Percentiles rank a stretch among this genome's conserved stretches.
Conservation (phyloP, 2,329 filamentous ascomycete genomes). For the Nemania abortiva region DNA sequence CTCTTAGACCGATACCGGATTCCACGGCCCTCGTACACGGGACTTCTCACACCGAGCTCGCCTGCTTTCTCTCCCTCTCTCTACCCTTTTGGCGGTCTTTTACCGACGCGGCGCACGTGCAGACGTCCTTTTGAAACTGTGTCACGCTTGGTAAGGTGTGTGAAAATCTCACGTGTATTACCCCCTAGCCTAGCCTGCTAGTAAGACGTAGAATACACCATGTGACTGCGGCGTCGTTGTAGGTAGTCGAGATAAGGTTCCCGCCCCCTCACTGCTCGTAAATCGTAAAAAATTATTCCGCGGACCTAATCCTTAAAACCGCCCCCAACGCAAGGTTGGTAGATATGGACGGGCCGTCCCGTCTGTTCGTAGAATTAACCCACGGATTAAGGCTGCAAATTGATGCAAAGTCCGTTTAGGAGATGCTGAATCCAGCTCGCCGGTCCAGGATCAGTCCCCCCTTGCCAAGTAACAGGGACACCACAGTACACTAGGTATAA, state of each 20-base stretch:
- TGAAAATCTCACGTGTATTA: not conserved
- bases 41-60: not conserved
- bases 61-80: not conserved
- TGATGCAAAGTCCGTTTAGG: not conserved
- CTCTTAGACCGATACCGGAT: not conserved
- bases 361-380: slow-evolving; percentile 18
- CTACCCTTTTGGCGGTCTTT: not conserved
- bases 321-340: slow-evolving; percentile 7
- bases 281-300: not conserved
- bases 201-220: slow-evolving; percentile 9
- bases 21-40: not conserved
- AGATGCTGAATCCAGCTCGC: not conserved
- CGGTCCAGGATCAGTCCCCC: not conserved
- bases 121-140: slow-evolving; percentile 28
- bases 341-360: slow-evolving; percentile 25
- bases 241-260: slow-evolving; percentile 28
- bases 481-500: too few species aligned
- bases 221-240: slow-evolving; percentile 1
- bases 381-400: not conserved
- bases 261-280: not conserved
- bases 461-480: not conserved
- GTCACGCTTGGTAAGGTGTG: slow-evolving; percentile 21
- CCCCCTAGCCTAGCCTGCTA: not conserved
- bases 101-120: not conserved
- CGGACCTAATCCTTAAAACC: not conserved